These are phyloP conservation scores for Chlorella sp. DNA, from an alignment of 139 green algal genomes.

Conservation along the genomic window DNA sequence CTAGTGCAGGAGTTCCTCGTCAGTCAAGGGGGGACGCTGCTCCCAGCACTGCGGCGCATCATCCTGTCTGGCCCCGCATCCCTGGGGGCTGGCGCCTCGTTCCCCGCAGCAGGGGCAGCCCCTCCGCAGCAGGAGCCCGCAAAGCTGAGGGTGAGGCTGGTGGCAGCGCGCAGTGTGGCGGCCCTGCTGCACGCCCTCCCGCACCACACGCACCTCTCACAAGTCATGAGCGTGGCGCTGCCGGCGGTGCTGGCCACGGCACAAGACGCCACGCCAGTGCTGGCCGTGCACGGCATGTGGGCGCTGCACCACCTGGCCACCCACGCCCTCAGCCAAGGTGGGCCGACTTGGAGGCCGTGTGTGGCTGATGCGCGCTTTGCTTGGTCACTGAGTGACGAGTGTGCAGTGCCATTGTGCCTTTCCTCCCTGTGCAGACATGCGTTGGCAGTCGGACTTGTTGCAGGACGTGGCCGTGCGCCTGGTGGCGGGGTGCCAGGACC, in stretches of 20 bases:
- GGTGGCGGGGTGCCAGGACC: background rate
- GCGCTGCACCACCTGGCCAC: background rate
- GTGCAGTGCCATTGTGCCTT: background rate
- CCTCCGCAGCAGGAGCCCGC: too few species aligned
- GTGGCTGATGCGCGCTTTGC: too few species aligned
- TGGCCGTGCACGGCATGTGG: background rate
- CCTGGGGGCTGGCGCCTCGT: too few species aligned
- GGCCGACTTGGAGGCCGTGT: too few species aligned
- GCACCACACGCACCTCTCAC: background rate
- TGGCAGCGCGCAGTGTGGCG: background rate
- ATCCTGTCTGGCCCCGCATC: too few species aligned
- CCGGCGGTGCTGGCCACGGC: background rate
- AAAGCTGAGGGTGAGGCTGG: too few species aligned
- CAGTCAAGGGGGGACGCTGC: too few species aligned
- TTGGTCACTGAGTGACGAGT: too few species aligned
- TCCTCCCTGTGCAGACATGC: background rate
- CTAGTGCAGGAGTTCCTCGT: too few species aligned
- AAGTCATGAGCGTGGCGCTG: background rate
- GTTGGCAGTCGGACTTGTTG: background rate
- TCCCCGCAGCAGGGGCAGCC: too few species aligned
- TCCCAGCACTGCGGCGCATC: too few species aligned
- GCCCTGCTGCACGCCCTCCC: background rate
- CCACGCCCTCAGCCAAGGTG: background rate
- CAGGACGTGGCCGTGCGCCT: background rate
- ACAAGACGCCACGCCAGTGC: background rate